These are phyloP conservation scores for Quercus robur DNA, from an alignment of 306 rosid species.

Conservation along the genomic window DNA sequence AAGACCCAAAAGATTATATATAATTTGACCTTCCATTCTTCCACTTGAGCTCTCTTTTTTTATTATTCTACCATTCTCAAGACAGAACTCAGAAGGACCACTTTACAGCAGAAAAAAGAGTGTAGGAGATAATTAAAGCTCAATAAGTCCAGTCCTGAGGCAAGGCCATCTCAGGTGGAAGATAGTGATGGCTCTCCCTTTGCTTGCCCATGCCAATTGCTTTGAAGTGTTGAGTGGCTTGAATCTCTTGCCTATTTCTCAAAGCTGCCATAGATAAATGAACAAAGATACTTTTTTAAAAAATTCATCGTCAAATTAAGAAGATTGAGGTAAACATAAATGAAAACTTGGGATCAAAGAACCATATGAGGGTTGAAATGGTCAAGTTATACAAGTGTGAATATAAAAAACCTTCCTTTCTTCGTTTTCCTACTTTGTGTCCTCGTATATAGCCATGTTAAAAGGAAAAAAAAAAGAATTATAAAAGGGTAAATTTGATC, in stretches of 20 bases:
- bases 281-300: background rate
- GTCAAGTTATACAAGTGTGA: too few relatives aligned
- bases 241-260: slow-evolving; percentile 8
- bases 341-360: background rate
- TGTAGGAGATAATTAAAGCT: background rate
- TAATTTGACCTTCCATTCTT: slow-evolving; percentile 17
- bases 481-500: too few relatives aligned
- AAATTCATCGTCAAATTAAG: background rate
- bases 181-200: slow-evolving; percentile 7
- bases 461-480: too few relatives aligned
- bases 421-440: too few relatives aligned
- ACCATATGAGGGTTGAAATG: too few relatives aligned
- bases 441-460: too few relatives aligned
- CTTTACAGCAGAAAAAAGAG: slow-evolving; percentile 3
- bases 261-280: slow-evolving; percentile 2
- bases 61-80: slow-evolving; percentile 8
- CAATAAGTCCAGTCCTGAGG: slow-evolving; percentile 42
- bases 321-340: background rate
- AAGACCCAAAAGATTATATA: slow-evolving; percentile 3
- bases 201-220: background rate
- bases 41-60: slow-evolving; percentile 10
- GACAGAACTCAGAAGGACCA: background rate
- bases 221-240: background rate
- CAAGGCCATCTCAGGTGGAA: slow-evolving; percentile 24
- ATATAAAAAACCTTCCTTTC: too few relatives aligned